These are phyloP conservation scores for Coprinellus micaceus DNA, from an alignment of 768 basidiomycete species.

Conservation along the genomic window DNA sequence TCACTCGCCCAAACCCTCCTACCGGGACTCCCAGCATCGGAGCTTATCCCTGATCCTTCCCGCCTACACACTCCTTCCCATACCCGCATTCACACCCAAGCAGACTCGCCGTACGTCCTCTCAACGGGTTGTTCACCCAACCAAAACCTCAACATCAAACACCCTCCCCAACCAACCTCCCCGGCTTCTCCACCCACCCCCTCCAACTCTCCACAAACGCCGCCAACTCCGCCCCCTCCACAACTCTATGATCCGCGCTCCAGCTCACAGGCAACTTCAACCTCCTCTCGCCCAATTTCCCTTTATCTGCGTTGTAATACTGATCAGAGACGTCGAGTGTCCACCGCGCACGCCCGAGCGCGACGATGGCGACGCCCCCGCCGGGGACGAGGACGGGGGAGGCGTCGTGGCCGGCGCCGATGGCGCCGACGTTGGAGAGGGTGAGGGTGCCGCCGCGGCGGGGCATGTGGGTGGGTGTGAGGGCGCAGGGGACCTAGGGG, in stretches of 20 bases:
- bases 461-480: conserved; percentile 69
- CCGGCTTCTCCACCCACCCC: conserved; percentile 71
- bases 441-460: conserved; percentile 74
- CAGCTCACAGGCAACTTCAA: conserved; percentile 58
- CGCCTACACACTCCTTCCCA: too few species aligned
- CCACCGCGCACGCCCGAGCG: conserved; percentile 76
- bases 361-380: conserved; percentile 83
- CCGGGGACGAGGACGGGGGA: conserved; percentile 76
- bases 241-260: conserved; percentile 83
- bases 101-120: too few species aligned
- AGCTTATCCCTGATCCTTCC: too few species aligned
- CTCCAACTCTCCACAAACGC: conserved; percentile 88
- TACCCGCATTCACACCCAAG: too few species aligned
- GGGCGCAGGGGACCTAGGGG: conserved; percentile 59
- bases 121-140: too few species aligned
- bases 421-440: conserved; percentile 77
- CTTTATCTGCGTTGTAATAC: conserved; percentile 60
- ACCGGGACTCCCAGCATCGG: too few species aligned
- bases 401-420: conserved; percentile 70
- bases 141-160: too few species aligned
- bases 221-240: conserved; percentile 86
- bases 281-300: conserved; percentile 23
- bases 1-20: too few species aligned
- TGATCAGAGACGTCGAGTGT: too few species aligned
- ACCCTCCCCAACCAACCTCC: conserved; percentile 57